Percentiles rank a stretch among this genome's conserved stretches.
These are phyloP conservation scores for Phytophthora hibernalis DNA, from an alignment of 352 stramenopile genomes.

Conservation along the genomic window DNA sequence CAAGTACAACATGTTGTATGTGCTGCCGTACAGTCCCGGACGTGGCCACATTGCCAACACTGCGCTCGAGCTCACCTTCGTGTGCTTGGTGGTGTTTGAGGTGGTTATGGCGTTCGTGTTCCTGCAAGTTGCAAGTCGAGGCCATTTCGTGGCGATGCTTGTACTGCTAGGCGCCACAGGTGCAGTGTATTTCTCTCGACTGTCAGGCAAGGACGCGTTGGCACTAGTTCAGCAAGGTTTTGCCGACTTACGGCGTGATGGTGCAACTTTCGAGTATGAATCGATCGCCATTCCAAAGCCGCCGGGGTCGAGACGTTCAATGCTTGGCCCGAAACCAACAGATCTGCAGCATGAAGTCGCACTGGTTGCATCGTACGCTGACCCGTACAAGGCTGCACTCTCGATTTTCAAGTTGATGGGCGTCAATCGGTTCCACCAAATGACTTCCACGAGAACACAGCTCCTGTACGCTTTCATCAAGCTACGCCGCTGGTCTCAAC, in stretches of 20 bases:
- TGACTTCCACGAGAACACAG: slow-evolving; percentile 64
- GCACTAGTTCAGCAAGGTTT: slow-evolving; percentile 45
- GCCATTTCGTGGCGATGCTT: slow-evolving; percentile 67
- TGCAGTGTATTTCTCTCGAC: slow-evolving; percentile 60
- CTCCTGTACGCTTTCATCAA: slow-evolving; percentile 72
- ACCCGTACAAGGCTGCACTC: slow-evolving; percentile 78
- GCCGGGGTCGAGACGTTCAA: slow-evolving; percentile 35
- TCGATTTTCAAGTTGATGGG: slow-evolving; percentile 76
- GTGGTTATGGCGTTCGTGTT: slow-evolving; percentile 80
- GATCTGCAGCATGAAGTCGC: slow-evolving; percentile 48
- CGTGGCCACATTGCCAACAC: slow-evolving; percentile 73
- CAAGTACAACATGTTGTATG: slow-evolving; percentile 89
- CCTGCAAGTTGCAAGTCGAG: slow-evolving; percentile 60
- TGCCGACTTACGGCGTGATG: slow-evolving; percentile 34
- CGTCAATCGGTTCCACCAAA: slow-evolving; percentile 75
- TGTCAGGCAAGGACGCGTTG: slow-evolving; percentile 48
- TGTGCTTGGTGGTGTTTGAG: slow-evolving; percentile 76
- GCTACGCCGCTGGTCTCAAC: slow-evolving; percentile 53
- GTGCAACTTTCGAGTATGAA: slow-evolving; percentile 18
- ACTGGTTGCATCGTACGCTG: slow-evolving; percentile 62
- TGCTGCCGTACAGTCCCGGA: slow-evolving; percentile 71
- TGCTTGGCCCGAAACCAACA: slow-evolving; percentile 48
- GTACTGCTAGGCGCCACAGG: slow-evolving; percentile 55
- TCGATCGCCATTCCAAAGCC: slow-evolving; percentile 31
- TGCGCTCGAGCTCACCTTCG: slow-evolving; percentile 67